Evolutionary conservation across 768 basidiomycete species (phyloP).

Genomic region (Multifurca ochricompacta): DNA sequence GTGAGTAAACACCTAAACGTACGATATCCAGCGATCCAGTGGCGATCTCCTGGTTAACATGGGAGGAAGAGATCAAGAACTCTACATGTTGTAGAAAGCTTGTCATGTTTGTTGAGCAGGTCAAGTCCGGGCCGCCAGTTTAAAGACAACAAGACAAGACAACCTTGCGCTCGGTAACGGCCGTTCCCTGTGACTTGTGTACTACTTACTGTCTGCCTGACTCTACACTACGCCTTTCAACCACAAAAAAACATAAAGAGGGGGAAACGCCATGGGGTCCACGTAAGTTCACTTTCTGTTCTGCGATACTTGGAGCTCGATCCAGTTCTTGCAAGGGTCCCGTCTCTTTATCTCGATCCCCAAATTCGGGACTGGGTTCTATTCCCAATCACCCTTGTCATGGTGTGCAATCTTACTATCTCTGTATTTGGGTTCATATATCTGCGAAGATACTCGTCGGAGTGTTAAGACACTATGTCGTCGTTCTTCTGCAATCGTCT

Average conservation of each 20-base stretch:
- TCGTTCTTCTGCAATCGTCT: slow-evolving; percentile 70
- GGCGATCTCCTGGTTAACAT: slow-evolving; percentile 12
- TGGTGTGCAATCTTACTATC: slow-evolving; percentile 46
- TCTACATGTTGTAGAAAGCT: slow-evolving; percentile 15
- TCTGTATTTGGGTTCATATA: neutral
- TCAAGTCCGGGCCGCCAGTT: slow-evolving; percentile 1
- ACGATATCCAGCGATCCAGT: slow-evolving; percentile 18
- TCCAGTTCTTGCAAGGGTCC: slow-evolving; percentile 24
- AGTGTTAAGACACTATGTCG: slow-evolving; percentile 86
- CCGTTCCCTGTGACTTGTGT: too few species aligned
- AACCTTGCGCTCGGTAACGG: too few species aligned
- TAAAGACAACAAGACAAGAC: too few species aligned
- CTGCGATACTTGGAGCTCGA: slow-evolving; percentile 21
- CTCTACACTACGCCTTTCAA: neutral
- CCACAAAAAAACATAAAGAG: neutral
- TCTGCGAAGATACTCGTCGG: slow-evolving; percentile 76
- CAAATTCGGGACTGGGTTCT: slow-evolving; percentile 93
- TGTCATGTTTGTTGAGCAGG: slow-evolving; percentile 9
- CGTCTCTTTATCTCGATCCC: slow-evolving; percentile 76
- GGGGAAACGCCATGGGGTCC: slow-evolving; percentile 9
- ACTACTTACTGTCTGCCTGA: too few species aligned
- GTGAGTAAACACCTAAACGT: slow-evolving; percentile 4
- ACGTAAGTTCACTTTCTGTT: slow-evolving; percentile 9
- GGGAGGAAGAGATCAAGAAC: slow-evolving; percentile 11
- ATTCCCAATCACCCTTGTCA: slow-evolving; percentile 94